Percentiles rank a stretch among this genome's conserved stretches.
phyloP scores from a whole-genome alignment of 2,329 filamentous ascomycete species.

The Blastomyces emzantsi region DNA sequence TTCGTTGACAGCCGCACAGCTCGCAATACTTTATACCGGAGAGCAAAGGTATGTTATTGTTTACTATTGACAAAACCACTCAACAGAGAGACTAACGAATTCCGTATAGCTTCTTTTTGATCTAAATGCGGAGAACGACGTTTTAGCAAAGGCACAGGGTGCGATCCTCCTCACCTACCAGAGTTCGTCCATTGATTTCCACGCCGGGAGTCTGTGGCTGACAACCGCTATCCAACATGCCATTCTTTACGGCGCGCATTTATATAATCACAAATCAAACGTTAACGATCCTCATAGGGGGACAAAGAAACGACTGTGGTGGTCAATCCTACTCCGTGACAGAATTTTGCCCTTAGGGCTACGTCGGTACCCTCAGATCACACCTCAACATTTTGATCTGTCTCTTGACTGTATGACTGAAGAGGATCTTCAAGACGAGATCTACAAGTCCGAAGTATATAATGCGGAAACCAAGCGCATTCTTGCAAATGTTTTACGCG shows the following conservation, averaged over 20 bases:
- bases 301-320: slow-evolving; percentile 46
- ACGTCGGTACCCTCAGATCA: slow-evolving; percentile 45
- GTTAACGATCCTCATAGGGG: slow-evolving; percentile 27
- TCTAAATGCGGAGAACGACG: slow-evolving; percentile 22
- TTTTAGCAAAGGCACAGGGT: slow-evolving; percentile 25
- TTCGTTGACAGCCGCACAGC: slow-evolving; percentile 38
- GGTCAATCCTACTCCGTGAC: slow-evolving; percentile 48
- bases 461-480: slow-evolving; percentile 38
- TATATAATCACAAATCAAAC: slow-evolving; percentile 39
- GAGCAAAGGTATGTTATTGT: slow-evolving; percentile 30
- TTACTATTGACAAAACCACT: background rate
- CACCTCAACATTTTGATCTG: slow-evolving; percentile 40
- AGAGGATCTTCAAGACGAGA: slow-evolving; percentile 41
- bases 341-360: slow-evolving; percentile 43
- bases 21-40: slow-evolving; percentile 38
- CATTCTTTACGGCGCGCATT: slow-evolving; percentile 39
- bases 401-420: slow-evolving; percentile 32
- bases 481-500: slow-evolving; percentile 39
- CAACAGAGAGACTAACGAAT: background rate
- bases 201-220: slow-evolving; percentile 37
- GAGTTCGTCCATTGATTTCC: slow-evolving; percentile 29
- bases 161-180: slow-evolving; percentile 30
- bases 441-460: slow-evolving; percentile 40
- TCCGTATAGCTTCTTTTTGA: slow-evolving; percentile 24
- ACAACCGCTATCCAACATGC: slow-evolving; percentile 44